Percentiles rank a stretch among this genome's conserved stretches.
Conservation (phyloP, 371 early-diverging fungal genomes). For the Rhizopus microsporus region DNA sequence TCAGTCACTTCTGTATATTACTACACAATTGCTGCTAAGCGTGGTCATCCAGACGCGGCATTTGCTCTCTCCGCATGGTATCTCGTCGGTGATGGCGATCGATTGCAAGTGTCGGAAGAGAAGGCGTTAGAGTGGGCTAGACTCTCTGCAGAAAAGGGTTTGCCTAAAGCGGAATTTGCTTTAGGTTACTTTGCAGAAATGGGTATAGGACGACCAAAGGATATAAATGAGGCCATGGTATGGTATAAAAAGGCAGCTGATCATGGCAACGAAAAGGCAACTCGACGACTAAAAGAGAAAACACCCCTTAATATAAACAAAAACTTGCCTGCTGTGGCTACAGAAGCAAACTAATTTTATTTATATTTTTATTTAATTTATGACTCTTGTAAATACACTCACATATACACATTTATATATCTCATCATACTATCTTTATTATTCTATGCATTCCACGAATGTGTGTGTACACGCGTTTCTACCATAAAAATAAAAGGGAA, state of each 20-base stretch:
- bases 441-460: neutral
- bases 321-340: too few relatives aligned
- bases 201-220: slow-evolving; percentile 71
- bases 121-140: slow-evolving; percentile 86
- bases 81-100: slow-evolving; percentile 84
- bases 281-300: slow-evolving; percentile 2
- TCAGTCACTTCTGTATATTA: slow-evolving; percentile 72
- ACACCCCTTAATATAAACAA: neutral
- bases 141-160: slow-evolving; percentile 77
- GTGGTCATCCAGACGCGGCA: slow-evolving; percentile 89
- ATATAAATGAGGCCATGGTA: slow-evolving; percentile 63
- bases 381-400: too few relatives aligned
- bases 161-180: slow-evolving; percentile 85
- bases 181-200: slow-evolving; percentile 83
- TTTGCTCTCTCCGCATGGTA: slow-evolving; percentile 96
- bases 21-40: slow-evolving; percentile 85
- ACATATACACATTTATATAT: too few relatives aligned
- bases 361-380: too few relatives aligned
- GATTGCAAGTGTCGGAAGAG: slow-evolving; percentile 72
- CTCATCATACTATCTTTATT: neutral
- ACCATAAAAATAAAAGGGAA: neutral
- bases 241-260: slow-evolving; percentile 83
- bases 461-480: neutral
- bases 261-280: slow-evolving; percentile 77
- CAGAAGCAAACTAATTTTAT: too few relatives aligned